Percentiles rank a stretch among this genome's conserved stretches.
phyloP scores from a whole-genome alignment of 768 basidiomycete genomes.

The Calocybe indica region DNA sequence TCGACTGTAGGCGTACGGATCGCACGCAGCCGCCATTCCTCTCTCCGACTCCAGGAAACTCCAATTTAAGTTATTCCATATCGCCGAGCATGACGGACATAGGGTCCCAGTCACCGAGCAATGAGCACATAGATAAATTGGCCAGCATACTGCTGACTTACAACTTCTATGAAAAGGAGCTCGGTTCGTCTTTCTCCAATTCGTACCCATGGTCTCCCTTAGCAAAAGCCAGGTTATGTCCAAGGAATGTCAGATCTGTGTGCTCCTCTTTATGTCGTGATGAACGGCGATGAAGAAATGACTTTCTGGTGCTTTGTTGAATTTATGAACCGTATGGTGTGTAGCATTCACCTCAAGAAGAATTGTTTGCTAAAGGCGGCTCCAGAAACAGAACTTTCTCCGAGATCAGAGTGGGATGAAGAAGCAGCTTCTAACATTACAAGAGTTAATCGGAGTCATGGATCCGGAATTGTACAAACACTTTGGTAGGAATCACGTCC shows the following conservation, averaged over 20 bases:
- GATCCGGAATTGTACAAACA: constrained; percentile 94
- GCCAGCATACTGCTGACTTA: constrained; percentile 85
- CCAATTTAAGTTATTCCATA: constrained; percentile 57
- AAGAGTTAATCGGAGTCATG: constrained; percentile 88
- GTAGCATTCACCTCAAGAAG: constrained; percentile 15
- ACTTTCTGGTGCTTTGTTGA: constrained; percentile 97
- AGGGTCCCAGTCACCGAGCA: constrained; percentile 83
- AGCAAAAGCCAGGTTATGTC: constrained; percentile 68
- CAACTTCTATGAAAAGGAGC: constrained; percentile 82
- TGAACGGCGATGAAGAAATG: constrained; percentile 82
- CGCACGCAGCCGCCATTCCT: constrained; percentile 89
- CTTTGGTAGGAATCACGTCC: constrained; percentile 43
- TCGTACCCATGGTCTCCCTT: constrained; percentile 4
- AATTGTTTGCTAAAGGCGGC: no score
- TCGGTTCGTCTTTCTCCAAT: constrained; percentile 47
- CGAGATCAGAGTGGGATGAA: constrained; percentile 99
- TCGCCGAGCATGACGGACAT: constrained; percentile 68
- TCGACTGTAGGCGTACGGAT: constrained; percentile 96
- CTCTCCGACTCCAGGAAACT: constrained; percentile 44
- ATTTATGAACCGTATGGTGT: constrained; percentile 92
- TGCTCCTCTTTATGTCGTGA: constrained; percentile 88
- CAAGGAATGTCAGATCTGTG: constrained; percentile 99
- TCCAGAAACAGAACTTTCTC: constrained; percentile 88
- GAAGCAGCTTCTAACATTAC: constrained; percentile 82
- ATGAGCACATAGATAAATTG: constrained; percentile 88